phyloP scores from a whole-genome alignment of 805 yeast species.

The Teunomyces lycoperdinae region DNA sequence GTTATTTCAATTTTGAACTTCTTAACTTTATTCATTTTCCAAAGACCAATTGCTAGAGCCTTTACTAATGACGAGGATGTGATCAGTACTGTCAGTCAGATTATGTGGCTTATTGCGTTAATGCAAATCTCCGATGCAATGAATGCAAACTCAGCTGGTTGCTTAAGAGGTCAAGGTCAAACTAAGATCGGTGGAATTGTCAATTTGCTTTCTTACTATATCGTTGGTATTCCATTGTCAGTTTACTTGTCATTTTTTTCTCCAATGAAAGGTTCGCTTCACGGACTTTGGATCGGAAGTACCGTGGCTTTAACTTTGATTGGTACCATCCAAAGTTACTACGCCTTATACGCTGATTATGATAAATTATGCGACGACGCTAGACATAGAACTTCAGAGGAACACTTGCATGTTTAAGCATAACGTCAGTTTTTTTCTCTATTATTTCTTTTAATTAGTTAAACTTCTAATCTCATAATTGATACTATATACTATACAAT shows the following conservation, averaged over 20 bases:
- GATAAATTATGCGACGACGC: conserved; percentile 38
- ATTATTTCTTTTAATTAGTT: neutral
- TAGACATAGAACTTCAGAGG: conserved; percentile 29
- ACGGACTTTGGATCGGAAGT: conserved; percentile 61
- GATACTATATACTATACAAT: conserved; percentile 7
- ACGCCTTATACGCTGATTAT: conserved; percentile 34
- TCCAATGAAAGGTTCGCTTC: conserved; percentile 43
- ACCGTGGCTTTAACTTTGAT: conserved; percentile 51
- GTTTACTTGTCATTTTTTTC: conserved; percentile 51
- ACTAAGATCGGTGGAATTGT: conserved; percentile 62
- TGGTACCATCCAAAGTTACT: conserved; percentile 44
- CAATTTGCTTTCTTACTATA: conserved; percentile 55
- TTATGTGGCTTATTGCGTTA: conserved; percentile 61
- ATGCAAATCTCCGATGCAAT: conserved; percentile 71
- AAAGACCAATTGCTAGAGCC: conserved; percentile 33
- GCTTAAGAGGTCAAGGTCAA: conserved; percentile 76
- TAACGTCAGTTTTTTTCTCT: neutral
- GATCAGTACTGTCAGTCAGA: conserved; percentile 44
- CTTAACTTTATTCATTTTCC: conserved; percentile 28
- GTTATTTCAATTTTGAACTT: conserved; percentile 32
- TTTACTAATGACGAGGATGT: conserved; percentile 65
- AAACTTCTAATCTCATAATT: conserved; percentile 4
- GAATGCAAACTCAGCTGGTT: conserved; percentile 72
- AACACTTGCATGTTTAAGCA: conserved; percentile 3
- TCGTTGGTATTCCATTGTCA: conserved; percentile 62